These are phyloP conservation scores for Fusarium metavorans DNA, from an alignment of 2,329 filamentous ascomycete species.

Conservation along the genomic window DNA sequence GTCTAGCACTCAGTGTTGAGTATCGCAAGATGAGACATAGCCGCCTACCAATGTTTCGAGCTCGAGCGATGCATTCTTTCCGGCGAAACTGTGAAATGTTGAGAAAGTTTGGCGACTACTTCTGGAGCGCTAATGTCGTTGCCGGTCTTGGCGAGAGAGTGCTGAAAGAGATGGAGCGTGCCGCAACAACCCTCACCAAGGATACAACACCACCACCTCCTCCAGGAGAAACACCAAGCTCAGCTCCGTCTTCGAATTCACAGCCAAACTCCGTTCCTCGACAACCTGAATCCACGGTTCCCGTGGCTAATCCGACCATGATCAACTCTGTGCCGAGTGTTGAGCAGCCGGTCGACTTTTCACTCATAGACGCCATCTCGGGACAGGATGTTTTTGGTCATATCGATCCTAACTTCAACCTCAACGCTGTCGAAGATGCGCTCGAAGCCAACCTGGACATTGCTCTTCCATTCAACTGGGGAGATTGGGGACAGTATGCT, in stretches of 20 bases:
- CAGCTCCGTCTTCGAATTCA: conserved; percentile 29
- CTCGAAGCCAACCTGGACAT: conserved; percentile 68
- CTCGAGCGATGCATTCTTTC: conserved; percentile 66
- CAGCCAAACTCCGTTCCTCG: conserved; percentile 10
- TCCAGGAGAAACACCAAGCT: conserved; percentile 36
- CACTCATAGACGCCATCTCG: conserved; percentile 56
- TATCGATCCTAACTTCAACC: conserved; percentile 66
- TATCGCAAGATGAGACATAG: conserved; percentile 75
- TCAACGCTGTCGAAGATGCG: conserved; percentile 66
- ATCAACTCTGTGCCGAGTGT: conserved; percentile 44
- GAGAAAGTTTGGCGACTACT: conserved; percentile 66
- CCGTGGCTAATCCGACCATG: conserved; percentile 42
- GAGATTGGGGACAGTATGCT: conserved; percentile 56
- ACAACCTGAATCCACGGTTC: conserved; percentile 30
- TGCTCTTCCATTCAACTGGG: conserved; percentile 65
- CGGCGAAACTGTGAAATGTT: conserved; percentile 66
- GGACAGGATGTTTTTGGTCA: conserved; percentile 67
- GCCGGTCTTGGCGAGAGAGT: conserved; percentile 67
- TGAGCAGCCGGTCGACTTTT: conserved; percentile 55
- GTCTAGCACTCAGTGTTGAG: conserved; percentile 70
- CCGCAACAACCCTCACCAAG: conserved; percentile 59
- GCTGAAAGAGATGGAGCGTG: conserved; percentile 67
- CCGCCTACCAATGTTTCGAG: conserved; percentile 68
- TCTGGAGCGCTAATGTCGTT: conserved; percentile 68
- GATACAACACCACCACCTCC: conserved; percentile 47